Conservation (phyloP, 352 stramenopile species). For the Pythium angustatum region DNA sequence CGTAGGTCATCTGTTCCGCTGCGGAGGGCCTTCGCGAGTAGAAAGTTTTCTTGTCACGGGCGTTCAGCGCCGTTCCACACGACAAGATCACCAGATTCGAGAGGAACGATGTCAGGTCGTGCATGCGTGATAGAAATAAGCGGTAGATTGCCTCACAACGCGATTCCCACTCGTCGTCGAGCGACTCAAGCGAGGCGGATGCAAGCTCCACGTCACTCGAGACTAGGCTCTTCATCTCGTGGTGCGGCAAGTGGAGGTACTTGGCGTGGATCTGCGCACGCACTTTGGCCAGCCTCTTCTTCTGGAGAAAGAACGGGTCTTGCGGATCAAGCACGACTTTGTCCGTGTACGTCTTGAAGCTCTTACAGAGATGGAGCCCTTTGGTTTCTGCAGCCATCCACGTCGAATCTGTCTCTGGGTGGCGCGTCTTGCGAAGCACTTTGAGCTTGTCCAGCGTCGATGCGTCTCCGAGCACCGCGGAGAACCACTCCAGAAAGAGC, state of each 20-base stretch:
- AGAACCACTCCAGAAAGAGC: slow-evolving; percentile 73
- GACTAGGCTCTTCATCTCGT: slow-evolving; percentile 49
- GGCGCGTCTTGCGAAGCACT: slow-evolving; percentile 37
- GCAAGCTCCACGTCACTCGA: slow-evolving; percentile 53
- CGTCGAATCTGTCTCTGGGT: slow-evolving; percentile 39
- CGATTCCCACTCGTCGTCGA: slow-evolving; percentile 77
- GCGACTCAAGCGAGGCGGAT: slow-evolving; percentile 39
- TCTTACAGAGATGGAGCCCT: slow-evolving; percentile 64
- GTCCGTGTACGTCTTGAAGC: slow-evolving; percentile 62
- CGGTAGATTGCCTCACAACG: slow-evolving; percentile 72
- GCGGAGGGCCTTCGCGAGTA: slow-evolving; percentile 63
- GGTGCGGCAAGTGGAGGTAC: slow-evolving; percentile 65
- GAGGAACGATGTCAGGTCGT: slow-evolving; percentile 67
- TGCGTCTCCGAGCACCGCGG: slow-evolving; percentile 52
- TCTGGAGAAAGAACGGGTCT: slow-evolving; percentile 70
- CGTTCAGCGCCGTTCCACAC: slow-evolving; percentile 65
- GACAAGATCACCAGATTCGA: slow-evolving; percentile 67
- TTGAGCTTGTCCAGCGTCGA: slow-evolving; percentile 60
- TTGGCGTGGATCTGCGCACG: slow-evolving; percentile 70
- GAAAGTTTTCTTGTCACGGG: slow-evolving; percentile 81
- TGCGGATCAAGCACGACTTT: slow-evolving; percentile 50
- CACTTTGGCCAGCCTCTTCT: slow-evolving; percentile 68
- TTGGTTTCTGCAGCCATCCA: slow-evolving; percentile 56
- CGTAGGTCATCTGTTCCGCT: slow-evolving; percentile 45
- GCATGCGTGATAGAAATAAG: slow-evolving; percentile 69